These are phyloP conservation scores for Citrullus mucosospermus DNA, from an alignment of 306 rosid species.

Conservation along the genomic window DNA sequence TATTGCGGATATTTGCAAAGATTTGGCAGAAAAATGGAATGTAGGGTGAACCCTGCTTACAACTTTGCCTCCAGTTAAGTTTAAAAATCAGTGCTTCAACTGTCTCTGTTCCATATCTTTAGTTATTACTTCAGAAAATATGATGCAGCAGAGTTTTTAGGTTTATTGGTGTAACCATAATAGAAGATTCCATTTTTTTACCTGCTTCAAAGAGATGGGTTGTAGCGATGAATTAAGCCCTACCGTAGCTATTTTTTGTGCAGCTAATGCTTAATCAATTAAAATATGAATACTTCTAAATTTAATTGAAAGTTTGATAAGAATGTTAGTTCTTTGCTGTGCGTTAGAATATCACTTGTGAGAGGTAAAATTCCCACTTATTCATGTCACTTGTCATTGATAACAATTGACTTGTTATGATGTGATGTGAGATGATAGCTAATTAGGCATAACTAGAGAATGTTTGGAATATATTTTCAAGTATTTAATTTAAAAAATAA, in stretches of 20 bases:
- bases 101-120: background rate
- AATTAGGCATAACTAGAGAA: too few relatives aligned
- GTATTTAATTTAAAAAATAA: too few relatives aligned
- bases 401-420: too few relatives aligned
- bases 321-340: background rate
- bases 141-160: background rate
- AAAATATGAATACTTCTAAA: background rate
- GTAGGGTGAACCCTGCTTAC: background rate
- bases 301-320: background rate
- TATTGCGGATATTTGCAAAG: slow-evolving; percentile 7
- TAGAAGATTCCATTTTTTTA: background rate
- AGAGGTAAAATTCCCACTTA: too few relatives aligned
- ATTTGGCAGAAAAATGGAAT: background rate
- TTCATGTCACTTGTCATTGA: too few relatives aligned
- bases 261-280: background rate
- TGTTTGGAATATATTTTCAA: too few relatives aligned
- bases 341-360: too few relatives aligned
- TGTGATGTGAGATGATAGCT: too few relatives aligned
- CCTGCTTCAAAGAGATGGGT: background rate
- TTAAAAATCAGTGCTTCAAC: background rate
- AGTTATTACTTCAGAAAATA: background rate
- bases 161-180: background rate
- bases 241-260: background rate
- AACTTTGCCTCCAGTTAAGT: background rate
- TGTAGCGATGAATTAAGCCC: background rate